These are phyloP conservation scores for Beauveria rudraprayagi DNA, from an alignment of 2,329 filamentous ascomycete genomes.

Conservation along the genomic window DNA sequence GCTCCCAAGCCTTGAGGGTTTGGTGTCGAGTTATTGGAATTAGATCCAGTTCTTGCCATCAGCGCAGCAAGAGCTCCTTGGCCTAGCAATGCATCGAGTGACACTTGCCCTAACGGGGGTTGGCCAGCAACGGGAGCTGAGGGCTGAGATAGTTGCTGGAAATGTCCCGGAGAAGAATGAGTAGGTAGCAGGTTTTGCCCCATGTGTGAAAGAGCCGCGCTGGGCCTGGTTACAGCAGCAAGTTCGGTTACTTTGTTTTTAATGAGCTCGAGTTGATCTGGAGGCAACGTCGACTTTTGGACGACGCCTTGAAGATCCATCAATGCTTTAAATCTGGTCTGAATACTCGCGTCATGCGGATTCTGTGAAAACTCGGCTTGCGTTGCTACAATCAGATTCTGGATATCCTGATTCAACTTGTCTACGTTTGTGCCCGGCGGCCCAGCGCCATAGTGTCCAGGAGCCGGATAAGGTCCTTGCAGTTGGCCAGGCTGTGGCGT, in stretches of 20 bases:
- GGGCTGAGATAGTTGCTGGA: constrained; percentile 25
- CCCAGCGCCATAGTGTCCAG: constrained; percentile 31
- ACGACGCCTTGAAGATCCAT: constrained; percentile 71
- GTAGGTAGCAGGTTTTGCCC: constrained; percentile 21
- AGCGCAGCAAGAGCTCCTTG: constrained; percentile 52
- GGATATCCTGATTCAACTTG: constrained; percentile 74
- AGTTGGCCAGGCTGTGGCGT: constrained; percentile 30
- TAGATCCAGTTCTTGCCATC: constrained; percentile 42
- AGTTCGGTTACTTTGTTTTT: constrained; percentile 78
- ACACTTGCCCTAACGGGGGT: constrained; percentile 30
- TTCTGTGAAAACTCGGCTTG: constrained; percentile 68
- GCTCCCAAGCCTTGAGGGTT: constrained; percentile 30
- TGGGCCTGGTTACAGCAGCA: constrained; percentile 48
- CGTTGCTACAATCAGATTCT: constrained; percentile 64
- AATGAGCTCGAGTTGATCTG: constrained; percentile 75
- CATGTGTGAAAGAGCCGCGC: constrained; percentile 16
- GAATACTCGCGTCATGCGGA: constrained; percentile 66
- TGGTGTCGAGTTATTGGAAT: constrained; percentile 42
- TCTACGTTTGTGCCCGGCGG: constrained; percentile 54
- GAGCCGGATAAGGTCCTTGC: constrained; percentile 32
- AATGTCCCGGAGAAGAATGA: constrained; percentile 16
- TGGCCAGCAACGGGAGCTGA: constrained; percentile 27
- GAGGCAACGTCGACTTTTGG: constrained; percentile 67
- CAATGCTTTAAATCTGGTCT: constrained; percentile 75
- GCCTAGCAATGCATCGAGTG: constrained; percentile 52